phyloP scores from a whole-genome alignment of 2,329 filamentous ascomycete species.

The Stachybotrys echinatus region DNA sequence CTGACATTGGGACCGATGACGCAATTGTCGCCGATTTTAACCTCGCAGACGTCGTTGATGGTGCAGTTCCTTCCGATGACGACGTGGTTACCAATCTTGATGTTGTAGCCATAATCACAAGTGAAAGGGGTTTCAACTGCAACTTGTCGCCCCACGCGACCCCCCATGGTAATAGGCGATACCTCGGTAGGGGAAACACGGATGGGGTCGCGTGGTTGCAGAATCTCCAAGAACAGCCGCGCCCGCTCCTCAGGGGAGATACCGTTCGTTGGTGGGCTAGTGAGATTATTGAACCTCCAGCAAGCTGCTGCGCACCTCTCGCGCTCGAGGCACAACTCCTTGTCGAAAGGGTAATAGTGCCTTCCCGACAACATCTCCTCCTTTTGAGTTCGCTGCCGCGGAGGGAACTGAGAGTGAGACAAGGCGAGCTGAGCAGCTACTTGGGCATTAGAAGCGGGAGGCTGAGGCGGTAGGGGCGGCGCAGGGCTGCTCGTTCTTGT shows the following conservation, averaged over 20 bases:
- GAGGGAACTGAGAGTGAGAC: constrained; percentile 47
- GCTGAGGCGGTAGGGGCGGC: constrained; percentile 27
- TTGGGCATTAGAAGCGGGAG: constrained; percentile 40
- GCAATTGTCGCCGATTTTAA: constrained; percentile 73
- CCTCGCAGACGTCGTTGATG: constrained; percentile 79
- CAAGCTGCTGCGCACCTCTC: constrained; percentile 76
- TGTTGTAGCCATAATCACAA: constrained; percentile 95
- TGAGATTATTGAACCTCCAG: constrained; percentile 76
- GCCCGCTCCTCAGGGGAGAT: constrained; percentile 64
- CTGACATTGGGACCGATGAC: constrained; percentile 81
- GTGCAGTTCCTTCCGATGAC: constrained; percentile 78
- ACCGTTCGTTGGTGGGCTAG: constrained; percentile 67
- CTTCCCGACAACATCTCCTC: constrained; percentile 83
- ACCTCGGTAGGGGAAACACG: constrained; percentile 50
- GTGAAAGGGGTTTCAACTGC: constrained; percentile 83
- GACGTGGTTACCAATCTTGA: constrained; percentile 79
- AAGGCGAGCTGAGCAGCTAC: constrained; percentile 55
- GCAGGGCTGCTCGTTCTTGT: constrained; percentile 44
- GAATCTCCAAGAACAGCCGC: constrained; percentile 65
- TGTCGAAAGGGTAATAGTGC: constrained; percentile 74
- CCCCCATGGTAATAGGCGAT: constrained; percentile 48
- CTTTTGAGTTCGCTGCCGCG: constrained; percentile 59
- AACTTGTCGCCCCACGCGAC: constrained; percentile 67
- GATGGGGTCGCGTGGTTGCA: constrained; percentile 56
- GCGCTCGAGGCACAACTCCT: constrained; percentile 76